These are phyloP conservation scores for Cryoendolithus antarcticus DNA, from an alignment of 2,329 filamentous ascomycete species.

Conservation along the genomic window DNA sequence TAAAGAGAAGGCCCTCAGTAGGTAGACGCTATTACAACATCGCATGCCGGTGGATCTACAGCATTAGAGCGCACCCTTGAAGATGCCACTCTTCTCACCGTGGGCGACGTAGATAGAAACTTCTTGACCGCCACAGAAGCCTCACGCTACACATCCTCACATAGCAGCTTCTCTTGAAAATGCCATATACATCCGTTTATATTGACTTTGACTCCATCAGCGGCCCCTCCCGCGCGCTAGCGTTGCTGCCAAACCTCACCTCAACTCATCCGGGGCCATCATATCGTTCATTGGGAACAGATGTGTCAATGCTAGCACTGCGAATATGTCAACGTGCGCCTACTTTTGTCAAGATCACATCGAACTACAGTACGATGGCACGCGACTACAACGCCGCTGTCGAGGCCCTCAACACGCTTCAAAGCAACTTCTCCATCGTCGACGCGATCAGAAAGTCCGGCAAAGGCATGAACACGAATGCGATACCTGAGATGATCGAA, in stretches of 20 bases:
- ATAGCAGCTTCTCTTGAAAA: too few species aligned
- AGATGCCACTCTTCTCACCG: too few species aligned
- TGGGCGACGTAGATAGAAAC: too few species aligned
- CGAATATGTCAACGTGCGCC: slow-evolving; percentile 3
- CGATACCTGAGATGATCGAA: slow-evolving; percentile 69
- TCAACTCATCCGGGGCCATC: too few species aligned
- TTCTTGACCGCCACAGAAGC: too few species aligned
- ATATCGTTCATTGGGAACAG: not conserved
- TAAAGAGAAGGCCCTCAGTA: slow-evolving; percentile 26
- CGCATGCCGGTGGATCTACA: too few species aligned
- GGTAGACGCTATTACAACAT: slow-evolving; percentile 2
- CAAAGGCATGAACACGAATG: slow-evolving; percentile 56
- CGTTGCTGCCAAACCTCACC: too few species aligned
- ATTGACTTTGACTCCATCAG: too few species aligned
- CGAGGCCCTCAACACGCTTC: slow-evolving; percentile 59
- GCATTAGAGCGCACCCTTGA: too few species aligned
- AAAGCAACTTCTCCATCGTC: slow-evolving; percentile 67
- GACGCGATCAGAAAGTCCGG: slow-evolving; percentile 68
- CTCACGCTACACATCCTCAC: too few species aligned
- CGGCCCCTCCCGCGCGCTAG: too few species aligned
- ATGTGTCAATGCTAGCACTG: slow-evolving; percentile 7
- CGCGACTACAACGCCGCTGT: slow-evolving; percentile 47
- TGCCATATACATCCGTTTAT: too few species aligned
- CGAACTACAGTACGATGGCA: slow-evolving; percentile 3
- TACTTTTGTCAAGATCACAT: slow-evolving; percentile 2